Conservation (phyloP, 257 asterid genomes). For the Gynochthodes officinalis region DNA sequence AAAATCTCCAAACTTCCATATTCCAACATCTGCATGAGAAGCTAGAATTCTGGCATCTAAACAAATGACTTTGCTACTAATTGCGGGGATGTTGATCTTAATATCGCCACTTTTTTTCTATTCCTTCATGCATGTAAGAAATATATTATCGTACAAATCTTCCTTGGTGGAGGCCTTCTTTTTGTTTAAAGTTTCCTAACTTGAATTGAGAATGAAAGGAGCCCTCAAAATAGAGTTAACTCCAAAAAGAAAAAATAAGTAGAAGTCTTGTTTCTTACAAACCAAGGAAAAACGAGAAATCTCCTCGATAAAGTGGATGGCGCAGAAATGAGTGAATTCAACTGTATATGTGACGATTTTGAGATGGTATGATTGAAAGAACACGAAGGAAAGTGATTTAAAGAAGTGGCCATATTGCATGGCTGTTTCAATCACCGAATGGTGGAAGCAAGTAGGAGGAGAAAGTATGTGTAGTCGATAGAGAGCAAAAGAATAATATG, state of each 20-base stretch:
- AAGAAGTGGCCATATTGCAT: conserved; percentile 17
- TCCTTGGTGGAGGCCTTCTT: background rate
- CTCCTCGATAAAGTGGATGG: too few species aligned
- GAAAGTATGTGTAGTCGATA: too few species aligned
- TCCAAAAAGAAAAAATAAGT: background rate
- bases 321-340: background rate
- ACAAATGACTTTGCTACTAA: conserved; percentile 17
- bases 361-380: too few species aligned
- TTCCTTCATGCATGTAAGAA: conserved; percentile 44
- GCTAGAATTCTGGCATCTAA: conserved; percentile 21
- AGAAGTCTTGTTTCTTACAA: too few species aligned
- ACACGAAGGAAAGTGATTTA: conserved; percentile 22
- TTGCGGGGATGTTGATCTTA: conserved; percentile 41
- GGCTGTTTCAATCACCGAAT: background rate
- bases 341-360: background rate
- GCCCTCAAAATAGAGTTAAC: too few species aligned
- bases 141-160: too few species aligned
- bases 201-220: background rate
- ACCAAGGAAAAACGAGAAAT: too few species aligned
- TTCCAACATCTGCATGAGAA: too few species aligned
- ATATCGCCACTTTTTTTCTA: conserved; percentile 40
- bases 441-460: too few species aligned
- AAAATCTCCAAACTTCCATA: conserved; percentile 44
- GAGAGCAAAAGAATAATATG: too few species aligned
- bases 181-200: conserved; percentile 8